These are phyloP conservation scores for Rhododendron williamsianum DNA, from an alignment of 148 eudicot genomes.

Conservation along the genomic window DNA sequence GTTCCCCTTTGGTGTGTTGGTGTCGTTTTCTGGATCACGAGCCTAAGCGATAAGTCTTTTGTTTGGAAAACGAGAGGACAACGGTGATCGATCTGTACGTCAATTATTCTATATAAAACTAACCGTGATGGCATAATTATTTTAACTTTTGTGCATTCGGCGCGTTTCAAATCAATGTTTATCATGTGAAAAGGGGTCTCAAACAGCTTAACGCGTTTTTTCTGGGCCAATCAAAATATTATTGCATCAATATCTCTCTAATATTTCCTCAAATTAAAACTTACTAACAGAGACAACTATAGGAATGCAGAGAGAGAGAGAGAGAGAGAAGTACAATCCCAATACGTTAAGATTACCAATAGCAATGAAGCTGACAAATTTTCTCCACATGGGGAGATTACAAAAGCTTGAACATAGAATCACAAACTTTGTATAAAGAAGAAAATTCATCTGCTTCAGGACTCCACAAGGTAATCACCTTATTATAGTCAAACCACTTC, in stretches of 20 bases:
- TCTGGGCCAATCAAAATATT: not conserved
- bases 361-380: constrained; percentile 48
- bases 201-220: not conserved
- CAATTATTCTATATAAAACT: not conserved
- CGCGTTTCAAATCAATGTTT: not conserved
- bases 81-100: not conserved
- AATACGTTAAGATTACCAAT: constrained; percentile 13
- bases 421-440: constrained; percentile 8
- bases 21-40: not conserved
- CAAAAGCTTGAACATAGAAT: not conserved
- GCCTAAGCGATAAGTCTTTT: not conserved
- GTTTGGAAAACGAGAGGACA: not conserved
- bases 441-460: constrained; percentile 60
- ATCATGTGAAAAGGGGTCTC: not conserved
- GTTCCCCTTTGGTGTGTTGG: not conserved
- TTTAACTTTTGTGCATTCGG: not conserved
- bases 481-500: constrained; percentile 7
- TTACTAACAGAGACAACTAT: too few species aligned
- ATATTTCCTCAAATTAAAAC: too few species aligned
- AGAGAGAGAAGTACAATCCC: not conserved
- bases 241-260: not conserved
- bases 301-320: not conserved
- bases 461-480: constrained; percentile 24
- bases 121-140: not conserved
- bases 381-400: constrained; percentile 27